Percentiles rank a stretch among this genome's conserved stretches.
Conservation (phyloP, 2,329 filamentous ascomycete species). For the Hawksworthiomyces lignivorus region DNA sequence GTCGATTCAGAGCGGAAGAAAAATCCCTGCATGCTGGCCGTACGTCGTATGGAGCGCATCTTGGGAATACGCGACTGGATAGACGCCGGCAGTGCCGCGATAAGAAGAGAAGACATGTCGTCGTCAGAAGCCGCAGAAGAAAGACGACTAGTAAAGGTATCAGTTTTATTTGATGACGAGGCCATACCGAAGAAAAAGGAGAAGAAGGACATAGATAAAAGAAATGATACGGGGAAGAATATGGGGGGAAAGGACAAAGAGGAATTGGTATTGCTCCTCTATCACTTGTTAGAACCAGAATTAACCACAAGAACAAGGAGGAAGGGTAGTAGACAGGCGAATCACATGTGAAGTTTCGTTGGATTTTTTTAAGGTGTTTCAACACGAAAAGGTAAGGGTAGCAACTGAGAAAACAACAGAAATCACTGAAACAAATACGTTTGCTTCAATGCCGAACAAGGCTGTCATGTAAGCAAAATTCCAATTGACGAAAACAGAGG, state of each 20-base stretch:
- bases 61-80: slow-evolving; percentile 17
- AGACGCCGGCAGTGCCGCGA: slow-evolving; percentile 17
- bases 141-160: no score
- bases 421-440: background rate
- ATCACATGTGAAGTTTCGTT: no score
- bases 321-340: no score
- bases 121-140: background rate
- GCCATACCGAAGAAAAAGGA: background rate
- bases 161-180: slow-evolving; percentile 1
- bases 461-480: slow-evolving; percentile 1
- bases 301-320: no score
- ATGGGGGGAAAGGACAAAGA: background rate
- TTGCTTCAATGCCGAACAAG: slow-evolving; percentile 1
- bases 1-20: slow-evolving; percentile 9
- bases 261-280: no score
- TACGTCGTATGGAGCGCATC: slow-evolving; percentile 13
- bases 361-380: no score
- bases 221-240: background rate
- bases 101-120: slow-evolving; percentile 14
- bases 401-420: slow-evolving; percentile 1
- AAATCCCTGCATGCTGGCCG: slow-evolving; percentile 8
- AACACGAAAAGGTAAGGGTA: background rate
- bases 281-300: no score
- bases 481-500: slow-evolving; percentile 2
- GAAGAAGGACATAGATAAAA: background rate